Base-by-base conservation (phyloP, 768 basidiomycete genomes). In the Collybia nuda region DNA sequence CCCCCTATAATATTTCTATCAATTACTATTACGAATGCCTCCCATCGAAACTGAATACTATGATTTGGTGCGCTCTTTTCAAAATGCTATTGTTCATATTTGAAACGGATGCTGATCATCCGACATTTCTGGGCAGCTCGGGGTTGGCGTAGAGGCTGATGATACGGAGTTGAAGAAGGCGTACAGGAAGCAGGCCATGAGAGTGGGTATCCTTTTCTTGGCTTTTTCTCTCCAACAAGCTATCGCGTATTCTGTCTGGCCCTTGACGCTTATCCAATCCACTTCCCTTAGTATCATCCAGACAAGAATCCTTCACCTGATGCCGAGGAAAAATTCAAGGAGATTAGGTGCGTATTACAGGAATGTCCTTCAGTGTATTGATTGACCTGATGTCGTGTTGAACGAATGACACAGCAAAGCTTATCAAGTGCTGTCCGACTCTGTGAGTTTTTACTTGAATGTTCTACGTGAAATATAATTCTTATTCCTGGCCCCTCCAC, bases 281-380 rank as follows among this genome's bases (percentile, higher is more conserved):
- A 40, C 15, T 21, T 29, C 6, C 15, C 51, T 39, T 57, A 94
- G 90, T 96, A 86, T 65, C 94, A 97, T 65, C 95, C 94, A 4
- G 95, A 97, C 71, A 97, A 96, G 79, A 98, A 98, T 62, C 79
- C 83, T 6, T 88, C 91, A 3, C 79, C 85, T n/a, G 92, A 93
- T 61, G 97, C 96, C 1, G 93, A 94, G 65, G 88, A 90, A 66
- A 94, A 86, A 74, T 99, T 99, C 76, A 96, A 98, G 71, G 91
- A 97, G 40, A 91, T 99, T 62, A 93, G 92, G 90, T 86, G 58
- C 55, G 67, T 66, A 36, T n/a, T 45, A 9, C 22, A 44, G 18
- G 12, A 15, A 4, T 22, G 11, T 39, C 15, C 22, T 22, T 18
- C 19, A 17, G 28, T 21, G 26, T 19, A 40, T 5, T 6, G 26